A percentile compares a stretch with the other conserved stretches of the same genome.
phyloP scores from a whole-genome alignment of 2,329 filamentous ascomycete genomes.

The Pseudocercospora fuligena region DNA sequence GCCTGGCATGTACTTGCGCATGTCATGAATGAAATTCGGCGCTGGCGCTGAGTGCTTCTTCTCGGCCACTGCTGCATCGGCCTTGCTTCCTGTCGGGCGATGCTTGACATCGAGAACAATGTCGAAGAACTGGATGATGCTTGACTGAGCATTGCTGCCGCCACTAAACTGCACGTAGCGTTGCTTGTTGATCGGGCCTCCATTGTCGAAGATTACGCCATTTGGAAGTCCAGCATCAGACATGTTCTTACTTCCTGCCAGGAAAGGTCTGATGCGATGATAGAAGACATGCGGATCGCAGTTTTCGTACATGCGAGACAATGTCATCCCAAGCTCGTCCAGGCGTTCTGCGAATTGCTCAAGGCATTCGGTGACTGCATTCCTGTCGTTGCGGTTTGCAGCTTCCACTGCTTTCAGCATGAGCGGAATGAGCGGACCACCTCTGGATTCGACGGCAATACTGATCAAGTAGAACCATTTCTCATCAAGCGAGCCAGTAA shows the following conservation, averaged over 20 bases:
- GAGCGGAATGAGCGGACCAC: slow-evolving; percentile 81
- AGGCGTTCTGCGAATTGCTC: slow-evolving; percentile 82
- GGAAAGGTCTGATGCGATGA: slow-evolving; percentile 90
- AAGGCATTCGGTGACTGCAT: slow-evolving; percentile 77
- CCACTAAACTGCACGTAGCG: slow-evolving; percentile 85
- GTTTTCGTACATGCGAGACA: slow-evolving; percentile 91
- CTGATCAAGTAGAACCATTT: slow-evolving; percentile 99
- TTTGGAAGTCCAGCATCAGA: slow-evolving; percentile 85
- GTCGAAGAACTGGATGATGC: slow-evolving; percentile 96
- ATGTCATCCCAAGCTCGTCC: slow-evolving; percentile 77
- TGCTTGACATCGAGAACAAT: slow-evolving; percentile 88
- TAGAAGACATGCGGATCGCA: slow-evolving; percentile 97
- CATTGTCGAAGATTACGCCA: slow-evolving; percentile 84
- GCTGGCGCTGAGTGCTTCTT: slow-evolving; percentile 51
- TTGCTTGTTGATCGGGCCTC: slow-evolving; percentile 55
- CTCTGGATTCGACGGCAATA: slow-evolving; percentile 91
- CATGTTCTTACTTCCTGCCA: slow-evolving; percentile 98
- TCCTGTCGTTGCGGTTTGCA: slow-evolving; percentile 70
- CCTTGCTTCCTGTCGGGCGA: slow-evolving; percentile 79
- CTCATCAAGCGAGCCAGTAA: slow-evolving; percentile 93
- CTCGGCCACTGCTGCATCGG: slow-evolving; percentile 47
- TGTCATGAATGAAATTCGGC: slow-evolving; percentile 90
- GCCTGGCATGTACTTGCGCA: slow-evolving; percentile 97
- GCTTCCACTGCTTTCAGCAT: slow-evolving; percentile 89
- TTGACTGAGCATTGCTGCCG: slow-evolving; percentile 96